These are phyloP conservation scores for Peronosclerospora sorghi DNA, from an alignment of 352 stramenopile genomes.

Conservation along the genomic window DNA sequence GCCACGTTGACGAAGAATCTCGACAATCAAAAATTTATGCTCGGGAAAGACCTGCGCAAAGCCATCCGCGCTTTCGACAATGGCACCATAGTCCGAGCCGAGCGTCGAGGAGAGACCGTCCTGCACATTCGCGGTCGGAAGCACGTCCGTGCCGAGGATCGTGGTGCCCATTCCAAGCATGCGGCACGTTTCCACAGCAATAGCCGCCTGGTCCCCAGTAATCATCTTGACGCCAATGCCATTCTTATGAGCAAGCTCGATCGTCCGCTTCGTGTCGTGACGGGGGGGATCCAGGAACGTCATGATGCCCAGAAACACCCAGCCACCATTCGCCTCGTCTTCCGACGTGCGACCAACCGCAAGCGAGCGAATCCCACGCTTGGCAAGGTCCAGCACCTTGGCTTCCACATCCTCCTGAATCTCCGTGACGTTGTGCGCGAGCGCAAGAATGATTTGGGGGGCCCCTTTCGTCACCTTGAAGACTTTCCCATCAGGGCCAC, in stretches of 20 bases:
- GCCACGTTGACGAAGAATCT: constrained; percentile 73
- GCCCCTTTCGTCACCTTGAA: constrained; percentile 93
- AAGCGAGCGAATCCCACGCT: constrained; percentile 80
- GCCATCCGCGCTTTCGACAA: constrained; percentile 88
- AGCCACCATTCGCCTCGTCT: constrained; percentile 67
- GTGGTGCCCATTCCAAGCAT: constrained; percentile 87
- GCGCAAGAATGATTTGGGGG: constrained; percentile 86
- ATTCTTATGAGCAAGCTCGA: constrained; percentile 82
- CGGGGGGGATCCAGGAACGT: constrained; percentile 93
- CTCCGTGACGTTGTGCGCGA: constrained; percentile 63
- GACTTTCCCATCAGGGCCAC: constrained; percentile 53
- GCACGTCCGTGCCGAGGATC: constrained; percentile 70
- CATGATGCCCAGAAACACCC: constrained; percentile 91
- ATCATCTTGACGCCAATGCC: constrained; percentile 96
- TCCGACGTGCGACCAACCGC: constrained; percentile 78
- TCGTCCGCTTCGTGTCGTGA: constrained; percentile 90
- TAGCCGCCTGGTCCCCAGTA: constrained; percentile 91
- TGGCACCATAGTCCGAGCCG: constrained; percentile 53
- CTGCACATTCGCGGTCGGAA: constrained; percentile 43
- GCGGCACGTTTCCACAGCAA: constrained; percentile 89
- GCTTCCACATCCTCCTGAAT: constrained; percentile 77
- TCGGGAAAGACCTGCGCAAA: constrained; percentile 90
- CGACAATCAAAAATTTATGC: constrained; percentile 88
- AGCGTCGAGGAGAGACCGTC: constrained; percentile 48
- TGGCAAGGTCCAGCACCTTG: constrained; percentile 84